Percentiles rank a stretch among this genome's conserved stretches.
Evolutionary conservation across 176 grass and related monocot genomes (phyloP).

Genomic region (Canna indica): DNA sequence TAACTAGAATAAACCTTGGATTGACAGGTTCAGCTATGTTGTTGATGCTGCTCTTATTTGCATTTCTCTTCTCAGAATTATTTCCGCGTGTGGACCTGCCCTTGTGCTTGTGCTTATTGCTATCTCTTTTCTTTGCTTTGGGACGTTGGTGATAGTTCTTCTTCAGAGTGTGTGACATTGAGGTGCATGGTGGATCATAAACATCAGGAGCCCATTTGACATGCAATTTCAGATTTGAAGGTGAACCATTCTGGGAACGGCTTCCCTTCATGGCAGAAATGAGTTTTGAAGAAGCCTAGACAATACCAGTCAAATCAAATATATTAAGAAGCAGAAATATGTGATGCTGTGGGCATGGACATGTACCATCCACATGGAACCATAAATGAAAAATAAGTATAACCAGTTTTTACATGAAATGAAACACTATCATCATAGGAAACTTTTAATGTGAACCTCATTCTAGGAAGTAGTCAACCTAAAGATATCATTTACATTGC

Average conservation of each 20-base stretch:
- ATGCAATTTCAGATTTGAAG: slow-evolving; percentile 15
- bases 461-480: background rate
- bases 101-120: slow-evolving; percentile 50
- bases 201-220: slow-evolving; percentile 65
- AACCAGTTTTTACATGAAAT: background rate
- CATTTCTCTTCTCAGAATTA: slow-evolving; percentile 26
- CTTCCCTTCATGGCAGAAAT: slow-evolving; percentile 64
- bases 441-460: background rate
- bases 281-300: slow-evolving; percentile 21
- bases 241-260: slow-evolving; percentile 32
- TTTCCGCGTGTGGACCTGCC: slow-evolving; percentile 18
- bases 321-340: background rate
- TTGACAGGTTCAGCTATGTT: slow-evolving; percentile 12
- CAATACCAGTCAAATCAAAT: background rate
- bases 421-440: background rate
- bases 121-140: slow-evolving; percentile 41
- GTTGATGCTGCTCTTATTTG: slow-evolving; percentile 11
- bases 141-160: slow-evolving; percentile 30
- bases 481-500: background rate
- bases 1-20: slow-evolving; percentile 23
- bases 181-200: slow-evolving; percentile 54
- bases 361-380: background rate
- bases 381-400: background rate
- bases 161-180: slow-evolving; percentile 44
- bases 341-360: background rate